phyloP scores from a whole-genome alignment of 139 green algal genomes.

The Chlamydomonas incerta region DNA sequence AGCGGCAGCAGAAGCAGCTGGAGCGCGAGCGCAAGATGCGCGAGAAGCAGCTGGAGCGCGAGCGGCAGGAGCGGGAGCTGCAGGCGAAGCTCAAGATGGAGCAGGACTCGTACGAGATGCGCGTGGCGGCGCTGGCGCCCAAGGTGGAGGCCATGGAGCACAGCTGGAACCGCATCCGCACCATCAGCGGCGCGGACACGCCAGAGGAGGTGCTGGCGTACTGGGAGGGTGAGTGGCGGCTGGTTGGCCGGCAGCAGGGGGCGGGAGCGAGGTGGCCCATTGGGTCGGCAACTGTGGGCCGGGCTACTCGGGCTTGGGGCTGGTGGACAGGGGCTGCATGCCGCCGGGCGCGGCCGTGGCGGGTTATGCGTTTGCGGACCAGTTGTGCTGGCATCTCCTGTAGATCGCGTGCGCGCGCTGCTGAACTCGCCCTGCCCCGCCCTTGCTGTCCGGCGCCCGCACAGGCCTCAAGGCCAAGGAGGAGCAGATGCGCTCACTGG shows the following conservation, averaged over 20 bases:
- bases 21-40: conserved; percentile 69
- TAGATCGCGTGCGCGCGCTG: too few species aligned
- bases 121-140: conserved; percentile 73
- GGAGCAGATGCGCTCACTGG: conserved; percentile 83
- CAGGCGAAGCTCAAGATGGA: conserved; percentile 73
- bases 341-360: too few species aligned
- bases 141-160: conserved; percentile 87
- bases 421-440: too few species aligned
- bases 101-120: conserved; percentile 72
- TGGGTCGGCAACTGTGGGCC: too few species aligned
- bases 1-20: conserved; percentile 75
- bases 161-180: conserved; percentile 82
- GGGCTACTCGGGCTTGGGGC: too few species aligned
- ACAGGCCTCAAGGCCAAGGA: conserved; percentile 83
- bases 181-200: conserved; percentile 75
- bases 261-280: too few species aligned
- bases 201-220: conserved; percentile 82
- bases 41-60: conserved; percentile 71
- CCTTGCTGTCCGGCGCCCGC: not conserved
- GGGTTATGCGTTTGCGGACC: too few species aligned
- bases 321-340: too few species aligned
- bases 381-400: too few species aligned
- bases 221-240: conserved; percentile 71
- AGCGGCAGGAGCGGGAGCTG: conserved; percentile 63
- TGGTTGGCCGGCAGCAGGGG: not conserved